Base-by-base conservation (phyloP, 768 basidiomycete species). In the Pleurotus tuoliensis region DNA sequence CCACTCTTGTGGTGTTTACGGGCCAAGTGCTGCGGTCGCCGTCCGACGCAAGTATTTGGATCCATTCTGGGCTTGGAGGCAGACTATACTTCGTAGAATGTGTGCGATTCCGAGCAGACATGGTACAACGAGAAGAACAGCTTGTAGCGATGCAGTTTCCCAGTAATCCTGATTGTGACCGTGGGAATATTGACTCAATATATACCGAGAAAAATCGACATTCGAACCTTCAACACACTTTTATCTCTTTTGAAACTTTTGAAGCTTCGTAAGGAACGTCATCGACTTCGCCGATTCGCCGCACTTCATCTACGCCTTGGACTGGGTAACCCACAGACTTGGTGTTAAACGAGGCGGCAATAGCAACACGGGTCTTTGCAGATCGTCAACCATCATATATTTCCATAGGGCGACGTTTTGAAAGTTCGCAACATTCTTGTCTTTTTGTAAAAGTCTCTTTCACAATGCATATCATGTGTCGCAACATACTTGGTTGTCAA, bases 261-360 rank as follows among this genome's bases (percentile, higher is more conserved):
- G 15, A n/a, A 16, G 8, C 18, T 49, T 1, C 20, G 12, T 13
- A 9, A 22, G 18, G 40, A 22, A 59, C 50, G 4, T 45, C 41
- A 18, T 11, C 22, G 46, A 53, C 24, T 44, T 47, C 48, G 38
- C 2, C 20, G 46, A 25, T 41, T 56, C 55, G 81, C 83, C 83
- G 77, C 66, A 77, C 76, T 73, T 84, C 51, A 87, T 87, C 84
- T 80, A 83, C 83, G 78, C 76, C 77, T 71, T 76, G 77, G 20
- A 40, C 11, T 41, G 74, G 77, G 71, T 63, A 48, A 47, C 60
- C 66, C 55, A 73, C 72, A 74, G 73, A 81, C 77, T 72, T 69
- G 67, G 80, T 78, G 86, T 85, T 87, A 87, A 87, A 87, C 85
- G 63, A 77, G 80, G 68, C 77, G 83, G 84, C 84, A 58, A 87